phyloP scores from a whole-genome alignment of 2,329 filamentous ascomycete species.

The Scolecobasidium constrictum region DNA sequence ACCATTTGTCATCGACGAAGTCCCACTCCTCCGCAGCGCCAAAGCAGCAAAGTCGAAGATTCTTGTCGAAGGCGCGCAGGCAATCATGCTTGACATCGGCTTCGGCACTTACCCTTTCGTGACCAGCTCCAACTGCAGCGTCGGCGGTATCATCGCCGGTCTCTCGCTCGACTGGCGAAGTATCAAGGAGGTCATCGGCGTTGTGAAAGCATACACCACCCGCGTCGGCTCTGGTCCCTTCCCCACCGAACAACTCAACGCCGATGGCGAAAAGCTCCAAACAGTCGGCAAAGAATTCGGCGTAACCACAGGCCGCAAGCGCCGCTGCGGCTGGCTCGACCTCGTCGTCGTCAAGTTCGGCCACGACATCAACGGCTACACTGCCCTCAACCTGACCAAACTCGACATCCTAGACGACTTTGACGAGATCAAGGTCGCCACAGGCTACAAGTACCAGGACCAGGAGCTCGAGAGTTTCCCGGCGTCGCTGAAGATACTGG shows the following conservation, averaged over 20 bases:
- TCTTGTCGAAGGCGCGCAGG: constrained; percentile 58
- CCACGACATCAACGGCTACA: constrained; percentile 53
- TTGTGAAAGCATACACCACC: constrained; percentile 59
- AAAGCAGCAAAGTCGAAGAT: constrained; percentile 50
- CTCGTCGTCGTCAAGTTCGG: constrained; percentile 57
- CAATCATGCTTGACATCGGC: constrained; percentile 57
- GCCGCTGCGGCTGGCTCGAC: constrained; percentile 56
- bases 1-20: constrained; percentile 55
- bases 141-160: constrained; percentile 53
- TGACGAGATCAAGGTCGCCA: constrained; percentile 61
- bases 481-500: constrained; percentile 48
- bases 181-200: constrained; percentile 51
- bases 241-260: constrained; percentile 53
- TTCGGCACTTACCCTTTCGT: constrained; percentile 31
- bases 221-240: constrained; percentile 49
- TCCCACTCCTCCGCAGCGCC: constrained; percentile 51
- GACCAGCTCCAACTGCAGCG: constrained; percentile 32
- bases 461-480: constrained; percentile 52
- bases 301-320: constrained; percentile 46
- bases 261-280: constrained; percentile 46
- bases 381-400: constrained; percentile 48
- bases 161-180: constrained; percentile 50
- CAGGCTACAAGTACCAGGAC: constrained; percentile 54
- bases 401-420: constrained; percentile 66
- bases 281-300: constrained; percentile 45